Evolutionary conservation across 495 filamentous ascomycete species (phyloP).

Genomic region (Hypoxylon crocopeplum): DNA sequence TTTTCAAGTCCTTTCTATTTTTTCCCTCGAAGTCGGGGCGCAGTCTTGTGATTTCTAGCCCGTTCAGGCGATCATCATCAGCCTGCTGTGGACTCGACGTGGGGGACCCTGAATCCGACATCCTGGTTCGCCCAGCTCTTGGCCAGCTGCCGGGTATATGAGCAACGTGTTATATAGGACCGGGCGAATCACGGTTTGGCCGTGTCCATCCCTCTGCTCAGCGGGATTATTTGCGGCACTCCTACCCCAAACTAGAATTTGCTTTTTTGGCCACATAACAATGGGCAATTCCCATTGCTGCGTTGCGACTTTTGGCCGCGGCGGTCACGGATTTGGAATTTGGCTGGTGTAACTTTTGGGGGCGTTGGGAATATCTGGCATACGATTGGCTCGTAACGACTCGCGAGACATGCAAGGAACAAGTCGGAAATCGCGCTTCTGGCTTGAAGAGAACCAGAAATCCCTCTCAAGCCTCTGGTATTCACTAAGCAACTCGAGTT

Average conservation of each 20-base stretch:
- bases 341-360: conserved; percentile 5
- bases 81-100: conserved; percentile 17
- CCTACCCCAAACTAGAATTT: no score
- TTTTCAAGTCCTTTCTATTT: conserved; percentile 2
- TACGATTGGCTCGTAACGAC: no score
- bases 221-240: no score
- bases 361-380: neutral
- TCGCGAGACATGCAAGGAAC: no score
- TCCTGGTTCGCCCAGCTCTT: conserved; percentile 34
- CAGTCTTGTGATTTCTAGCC: conserved; percentile 18
- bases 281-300: no score
- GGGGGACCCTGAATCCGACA: conserved; percentile 34
- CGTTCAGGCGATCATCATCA: conserved; percentile 29
- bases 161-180: neutral
- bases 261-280: no score
- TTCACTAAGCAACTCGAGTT: no score
- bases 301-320: no score
- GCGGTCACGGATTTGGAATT: conserved; percentile 11
- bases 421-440: no score
- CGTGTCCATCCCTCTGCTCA: neutral
- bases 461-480: no score
- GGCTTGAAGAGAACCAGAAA: conserved; percentile 1
- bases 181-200: conserved; percentile 31
- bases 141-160: conserved; percentile 10
- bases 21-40: conserved; percentile 8